Percentiles rank a stretch among this genome's conserved stretches.
These are phyloP conservation scores for Colletotrichum eleusines DNA, from an alignment of 2,329 filamentous ascomycete genomes.

Conservation along the genomic window DNA sequence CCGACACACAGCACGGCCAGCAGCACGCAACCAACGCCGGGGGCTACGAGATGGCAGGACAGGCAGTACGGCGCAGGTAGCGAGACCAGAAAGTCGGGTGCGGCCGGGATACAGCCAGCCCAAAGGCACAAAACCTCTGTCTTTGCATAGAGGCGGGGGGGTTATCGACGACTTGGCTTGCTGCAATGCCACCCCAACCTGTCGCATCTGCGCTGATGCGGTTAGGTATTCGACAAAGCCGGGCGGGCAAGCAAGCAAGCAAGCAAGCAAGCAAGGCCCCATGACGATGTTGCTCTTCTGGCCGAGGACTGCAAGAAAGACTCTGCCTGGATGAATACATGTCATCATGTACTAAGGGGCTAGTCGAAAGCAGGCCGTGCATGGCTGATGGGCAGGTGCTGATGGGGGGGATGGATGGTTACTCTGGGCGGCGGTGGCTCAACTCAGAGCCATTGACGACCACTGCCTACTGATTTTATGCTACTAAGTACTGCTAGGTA, in stretches of 20 bases:
- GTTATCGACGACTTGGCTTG: conserved; percentile 20
- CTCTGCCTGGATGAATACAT: no score
- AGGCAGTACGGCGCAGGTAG: background rate
- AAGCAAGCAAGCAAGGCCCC: no score
- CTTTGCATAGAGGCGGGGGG: background rate
- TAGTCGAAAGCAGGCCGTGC: no score
- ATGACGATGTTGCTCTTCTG: no score
- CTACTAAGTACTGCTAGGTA: no score
- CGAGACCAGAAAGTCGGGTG: conserved; percentile 19
- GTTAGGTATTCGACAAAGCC: no score
- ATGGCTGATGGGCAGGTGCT: conserved; percentile 10
- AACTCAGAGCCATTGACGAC: background rate
- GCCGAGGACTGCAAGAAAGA: no score
- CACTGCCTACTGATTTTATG: conserved; percentile 16
- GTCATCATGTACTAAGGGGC: no score
- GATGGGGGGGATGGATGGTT: conserved; percentile 30
- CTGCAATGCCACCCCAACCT: background rate
- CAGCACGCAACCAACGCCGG: conserved; percentile 13
- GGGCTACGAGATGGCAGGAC: background rate
- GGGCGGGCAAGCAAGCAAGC: no score
- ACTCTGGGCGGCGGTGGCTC: conserved; percentile 18
- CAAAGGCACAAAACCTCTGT: conserved; percentile 30
- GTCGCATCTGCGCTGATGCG: no score
- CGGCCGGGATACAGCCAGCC: conserved; percentile 22
- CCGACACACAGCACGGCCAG: conserved; percentile 3